These are phyloP conservation scores for Stephanodiscus minutulus DNA, from an alignment of 108 stramenopile genomes.

Conservation along the genomic window DNA sequence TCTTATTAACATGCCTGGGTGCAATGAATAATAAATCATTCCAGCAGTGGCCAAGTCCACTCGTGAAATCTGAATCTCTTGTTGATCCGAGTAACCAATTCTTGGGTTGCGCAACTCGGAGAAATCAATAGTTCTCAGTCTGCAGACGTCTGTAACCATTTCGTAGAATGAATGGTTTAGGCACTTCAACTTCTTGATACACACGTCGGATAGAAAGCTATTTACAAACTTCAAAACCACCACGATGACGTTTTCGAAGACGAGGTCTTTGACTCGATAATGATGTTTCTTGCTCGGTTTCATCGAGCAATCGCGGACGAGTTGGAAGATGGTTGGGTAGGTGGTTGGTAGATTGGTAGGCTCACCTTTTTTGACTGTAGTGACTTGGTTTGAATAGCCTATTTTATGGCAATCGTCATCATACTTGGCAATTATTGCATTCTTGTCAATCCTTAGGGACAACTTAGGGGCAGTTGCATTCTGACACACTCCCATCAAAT, in stretches of 20 bases:
- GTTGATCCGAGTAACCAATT: neutral
- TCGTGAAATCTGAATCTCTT: neutral
- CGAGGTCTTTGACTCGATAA: neutral
- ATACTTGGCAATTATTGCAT: neutral
- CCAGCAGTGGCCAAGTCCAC: neutral
- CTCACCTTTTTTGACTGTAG: neutral
- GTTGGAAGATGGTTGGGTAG: neutral
- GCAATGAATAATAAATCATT: conserved; percentile 4
- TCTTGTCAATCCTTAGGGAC: neutral
- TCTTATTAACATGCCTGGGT: neutral
- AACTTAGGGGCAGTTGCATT: too few species aligned
- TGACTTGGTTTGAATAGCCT: neutral
- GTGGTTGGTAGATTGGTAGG: neutral
- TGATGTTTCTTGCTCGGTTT: neutral
- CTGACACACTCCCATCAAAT: too few species aligned
- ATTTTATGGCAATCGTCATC: neutral
- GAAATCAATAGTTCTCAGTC: too few species aligned
- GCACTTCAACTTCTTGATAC: too few species aligned
- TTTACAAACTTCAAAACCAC: neutral
- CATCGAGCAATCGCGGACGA: neutral
- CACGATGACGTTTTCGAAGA: neutral
- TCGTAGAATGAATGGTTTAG: too few species aligned
- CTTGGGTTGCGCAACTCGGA: too few species aligned
- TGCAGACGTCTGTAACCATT: too few species aligned
- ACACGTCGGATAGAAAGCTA: too few species aligned